Conservation (phyloP, 1,284 basidiomycete genomes). For the Ceratobasidium sp. region DNA sequence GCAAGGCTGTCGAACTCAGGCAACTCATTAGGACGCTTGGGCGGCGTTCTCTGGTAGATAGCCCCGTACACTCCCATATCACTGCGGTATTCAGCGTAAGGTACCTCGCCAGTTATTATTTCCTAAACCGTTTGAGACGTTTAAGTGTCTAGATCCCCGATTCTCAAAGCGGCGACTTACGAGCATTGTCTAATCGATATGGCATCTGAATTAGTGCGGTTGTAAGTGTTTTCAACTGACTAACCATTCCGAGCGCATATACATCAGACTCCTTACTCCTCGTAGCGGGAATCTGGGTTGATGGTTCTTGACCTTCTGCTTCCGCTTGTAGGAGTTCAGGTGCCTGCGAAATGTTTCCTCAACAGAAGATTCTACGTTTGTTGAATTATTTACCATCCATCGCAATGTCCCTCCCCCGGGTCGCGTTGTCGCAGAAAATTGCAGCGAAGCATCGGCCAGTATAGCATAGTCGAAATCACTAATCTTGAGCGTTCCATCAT, state of each 20-base stretch:
- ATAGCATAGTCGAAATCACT: conserved; percentile 35
- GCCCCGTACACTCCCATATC: neutral
- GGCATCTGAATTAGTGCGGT: neutral
- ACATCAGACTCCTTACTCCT: conserved; percentile 4
- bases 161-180: neutral
- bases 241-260: conserved; percentile 22
- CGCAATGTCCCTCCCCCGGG: conserved; percentile 17
- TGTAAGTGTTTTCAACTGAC: neutral
- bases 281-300: neutral
- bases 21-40: neutral
- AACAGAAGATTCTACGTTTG: neutral
- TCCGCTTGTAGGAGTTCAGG: conserved; percentile 9
- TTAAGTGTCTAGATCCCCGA: too few relatives aligned
- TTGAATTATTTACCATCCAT: conserved; percentile 17
- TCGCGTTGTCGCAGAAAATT: conserved; percentile 18
- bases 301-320: neutral
- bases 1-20: too few relatives aligned
- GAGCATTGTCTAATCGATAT: conserved; percentile 15
- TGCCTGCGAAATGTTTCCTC: neutral
- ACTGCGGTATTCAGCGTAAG: conserved; percentile 1
- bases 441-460: neutral
- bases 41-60: neutral
- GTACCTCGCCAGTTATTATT: neutral
- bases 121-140: neutral
- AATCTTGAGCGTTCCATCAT: conserved; percentile 3